phyloP scores from a whole-genome alignment of 2,329 filamentous ascomycete species.

The Tolypocladium cylindrosporum region DNA sequence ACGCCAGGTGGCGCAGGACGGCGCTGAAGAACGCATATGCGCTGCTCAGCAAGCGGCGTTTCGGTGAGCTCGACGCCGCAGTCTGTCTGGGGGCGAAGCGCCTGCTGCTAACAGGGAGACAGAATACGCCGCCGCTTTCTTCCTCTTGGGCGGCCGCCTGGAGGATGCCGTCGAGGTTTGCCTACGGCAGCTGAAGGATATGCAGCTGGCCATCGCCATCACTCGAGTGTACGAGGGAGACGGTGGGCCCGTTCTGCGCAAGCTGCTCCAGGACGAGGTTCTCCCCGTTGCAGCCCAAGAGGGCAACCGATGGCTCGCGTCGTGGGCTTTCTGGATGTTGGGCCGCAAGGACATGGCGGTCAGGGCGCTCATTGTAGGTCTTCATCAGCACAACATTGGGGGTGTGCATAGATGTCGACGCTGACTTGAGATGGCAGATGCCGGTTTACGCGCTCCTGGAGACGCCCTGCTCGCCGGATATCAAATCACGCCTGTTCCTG shows the following conservation, averaged over 20 bases:
- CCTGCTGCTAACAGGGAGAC: background rate
- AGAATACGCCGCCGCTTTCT: conserved; percentile 95
- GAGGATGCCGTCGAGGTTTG: conserved; percentile 81
- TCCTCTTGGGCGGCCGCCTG: conserved; percentile 77
- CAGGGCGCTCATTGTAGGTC: conserved; percentile 64
- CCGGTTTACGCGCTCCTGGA: conserved; percentile 68
- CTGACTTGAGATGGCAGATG: conserved; percentile 38
- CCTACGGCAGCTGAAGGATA: conserved; percentile 74
- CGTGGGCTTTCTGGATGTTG: conserved; percentile 93
- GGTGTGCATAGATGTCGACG: background rate
- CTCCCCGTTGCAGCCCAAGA: conserved; percentile 67
- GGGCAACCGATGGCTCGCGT: conserved; percentile 87
- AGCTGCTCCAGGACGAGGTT: conserved; percentile 70
- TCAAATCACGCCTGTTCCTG: conserved; percentile 69
- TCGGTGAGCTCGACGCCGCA: conserved; percentile 41
- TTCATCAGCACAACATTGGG: too few species aligned
- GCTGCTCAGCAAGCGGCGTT: conserved; percentile 79
- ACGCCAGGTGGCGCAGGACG: conserved; percentile 77
- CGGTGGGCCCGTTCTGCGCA: conserved; percentile 59
- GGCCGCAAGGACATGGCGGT: conserved; percentile 75
- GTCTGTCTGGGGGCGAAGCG: background rate
- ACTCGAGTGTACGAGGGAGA: conserved; percentile 84
- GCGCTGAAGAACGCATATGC: conserved; percentile 96
- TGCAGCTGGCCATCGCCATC: conserved; percentile 83
- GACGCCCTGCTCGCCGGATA: conserved; percentile 56